Percentiles rank a stretch among this genome's conserved stretches.
phyloP scores from a whole-genome alignment of 352 stramenopile species.

The Phytopythium cucurbitacearum region DNA sequence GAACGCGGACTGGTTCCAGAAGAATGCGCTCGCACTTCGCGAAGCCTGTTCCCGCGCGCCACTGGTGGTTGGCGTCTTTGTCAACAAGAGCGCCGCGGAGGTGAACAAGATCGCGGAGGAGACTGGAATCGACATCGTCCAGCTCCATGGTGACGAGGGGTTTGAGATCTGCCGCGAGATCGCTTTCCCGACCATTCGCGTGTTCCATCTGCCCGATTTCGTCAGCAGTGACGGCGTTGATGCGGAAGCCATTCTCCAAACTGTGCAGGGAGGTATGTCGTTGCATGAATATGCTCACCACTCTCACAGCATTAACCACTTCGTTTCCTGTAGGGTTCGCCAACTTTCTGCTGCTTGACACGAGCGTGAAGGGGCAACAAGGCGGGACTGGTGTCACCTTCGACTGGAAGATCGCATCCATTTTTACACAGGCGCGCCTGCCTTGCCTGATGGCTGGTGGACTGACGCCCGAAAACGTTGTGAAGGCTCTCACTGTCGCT shows the following conservation, averaged over 20 bases:
- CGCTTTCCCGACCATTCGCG: conserved; percentile 89
- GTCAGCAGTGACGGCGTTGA: conserved; percentile 69
- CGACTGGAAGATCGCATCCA: conserved; percentile 94
- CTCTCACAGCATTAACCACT: not conserved
- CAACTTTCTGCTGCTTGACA: conserved; percentile 94
- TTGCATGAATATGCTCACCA: not conserved
- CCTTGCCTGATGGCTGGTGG: conserved; percentile 96
- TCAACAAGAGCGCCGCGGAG: conserved; percentile 92
- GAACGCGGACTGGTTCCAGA: conserved; percentile 78
- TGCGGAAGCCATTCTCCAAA: conserved; percentile 63
- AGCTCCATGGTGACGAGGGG: conserved; percentile 96
- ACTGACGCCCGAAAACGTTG: conserved; percentile 92
- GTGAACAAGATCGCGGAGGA: conserved; percentile 87
- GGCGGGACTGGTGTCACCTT: conserved; percentile 93
- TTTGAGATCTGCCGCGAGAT: conserved; percentile 84
- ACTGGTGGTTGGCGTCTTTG: conserved; percentile 95
- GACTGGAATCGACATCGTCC: conserved; percentile 95
- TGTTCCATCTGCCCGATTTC: conserved; percentile 91
- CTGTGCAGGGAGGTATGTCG: conserved; percentile 37
- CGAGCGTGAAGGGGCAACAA: conserved; percentile 92
- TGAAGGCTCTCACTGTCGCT: conserved; percentile 77
- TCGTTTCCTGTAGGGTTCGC: conserved; percentile 37
- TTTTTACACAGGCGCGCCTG: conserved; percentile 87
- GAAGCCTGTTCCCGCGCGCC: conserved; percentile 67
- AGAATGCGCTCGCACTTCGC: conserved; percentile 56